Conservation (phyloP, 139 green algal genomes). For the Spirogloea muscicola region DNA sequence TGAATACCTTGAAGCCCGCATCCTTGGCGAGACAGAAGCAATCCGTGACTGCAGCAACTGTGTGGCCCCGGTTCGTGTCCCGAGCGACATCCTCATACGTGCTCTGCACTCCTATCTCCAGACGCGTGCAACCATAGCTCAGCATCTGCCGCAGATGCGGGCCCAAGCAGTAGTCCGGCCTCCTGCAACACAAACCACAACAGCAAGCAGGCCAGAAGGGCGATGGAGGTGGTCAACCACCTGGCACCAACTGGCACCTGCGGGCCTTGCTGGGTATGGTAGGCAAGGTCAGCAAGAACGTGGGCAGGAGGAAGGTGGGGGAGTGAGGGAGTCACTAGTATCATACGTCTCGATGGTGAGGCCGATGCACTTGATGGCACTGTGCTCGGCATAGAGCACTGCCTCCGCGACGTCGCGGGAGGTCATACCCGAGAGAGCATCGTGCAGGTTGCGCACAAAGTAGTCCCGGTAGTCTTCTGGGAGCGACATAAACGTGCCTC, state of each 20-base stretch:
- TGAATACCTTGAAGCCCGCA: conserved; percentile 44
- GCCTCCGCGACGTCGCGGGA: conserved; percentile 64
- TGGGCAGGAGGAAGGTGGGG: no score
- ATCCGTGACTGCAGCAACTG: conserved; percentile 78
- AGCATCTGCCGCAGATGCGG: conserved; percentile 55
- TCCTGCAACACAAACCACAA: conserved; percentile 15
- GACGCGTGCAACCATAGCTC: conserved; percentile 73
- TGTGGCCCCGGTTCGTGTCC: conserved; percentile 94
- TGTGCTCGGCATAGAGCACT: conserved; percentile 47
- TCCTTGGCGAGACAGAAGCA: conserved; percentile 90
- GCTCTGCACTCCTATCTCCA: conserved; percentile 94
- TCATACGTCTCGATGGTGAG: conserved; percentile 95
- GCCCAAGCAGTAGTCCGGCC: conserved; percentile 50
- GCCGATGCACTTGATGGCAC: conserved; percentile 82
- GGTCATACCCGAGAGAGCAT: conserved; percentile 81
- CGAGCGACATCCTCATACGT: conserved; percentile 93
- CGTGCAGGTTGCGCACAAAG: conserved; percentile 93
- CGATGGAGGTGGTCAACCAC: no score
- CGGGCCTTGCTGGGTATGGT: no score
- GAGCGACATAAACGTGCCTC: conserved; percentile 98
- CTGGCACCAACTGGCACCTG: no score
- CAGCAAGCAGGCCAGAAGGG: no score
- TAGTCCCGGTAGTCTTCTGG: conserved; percentile 92
- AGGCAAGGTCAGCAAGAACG: no score
- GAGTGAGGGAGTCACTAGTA: no score